Base-by-base conservation (phyloP, 202 grass and related monocot species). In the Hordeum pubiflorum region DNA sequence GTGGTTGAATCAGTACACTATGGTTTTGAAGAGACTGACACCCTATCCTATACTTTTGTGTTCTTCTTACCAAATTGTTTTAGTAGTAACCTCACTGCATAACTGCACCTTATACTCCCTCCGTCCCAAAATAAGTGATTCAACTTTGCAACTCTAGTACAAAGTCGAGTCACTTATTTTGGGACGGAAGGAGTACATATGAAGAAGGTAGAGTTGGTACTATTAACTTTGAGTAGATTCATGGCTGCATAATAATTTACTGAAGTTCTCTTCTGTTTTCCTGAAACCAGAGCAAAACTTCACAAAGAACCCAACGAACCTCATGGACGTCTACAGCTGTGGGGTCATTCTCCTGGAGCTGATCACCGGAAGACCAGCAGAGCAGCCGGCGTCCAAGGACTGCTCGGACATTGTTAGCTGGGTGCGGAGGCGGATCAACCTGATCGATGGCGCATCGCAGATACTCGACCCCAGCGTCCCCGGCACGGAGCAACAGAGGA, bases 261-360 rank as follows among this genome's bases (percentile, higher is more conserved):
- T 75, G 22, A 80, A 55, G 7, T 63, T 38, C 4, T 15, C 24
- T 72, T 17, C 2, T 56, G 10, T n/a, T 75, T n/a, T 58, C 22
- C 39, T 66, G 78, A 67, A 81, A 78, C 26, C 78, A 89, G 87
- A 97, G 57, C 69, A 81, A 74, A 83, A 8, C 59, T 89, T 64
- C 79, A 67, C 18, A 63, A 93, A 91, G 76, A 91, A 78, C 22
- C 80, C 88, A 71, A 91, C 88, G 34, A 70, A 87, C 52, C 80
- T 82, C 46, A 89, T 93, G 86, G 90, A 93, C 61, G 88, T 93
- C 5, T 91, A 93, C 80, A 92, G 86, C 81, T 93, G 93, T 23
- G 93, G 93, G 1, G 93, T 91, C 21, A 88, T 97, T 32, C 78
- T 97, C n/a, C 86, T 97, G 50, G 93, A 97, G 61, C 88, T 93